Conservation (phyloP, 2,329 filamentous ascomycete genomes). For the Xylaria sp. region DNA sequence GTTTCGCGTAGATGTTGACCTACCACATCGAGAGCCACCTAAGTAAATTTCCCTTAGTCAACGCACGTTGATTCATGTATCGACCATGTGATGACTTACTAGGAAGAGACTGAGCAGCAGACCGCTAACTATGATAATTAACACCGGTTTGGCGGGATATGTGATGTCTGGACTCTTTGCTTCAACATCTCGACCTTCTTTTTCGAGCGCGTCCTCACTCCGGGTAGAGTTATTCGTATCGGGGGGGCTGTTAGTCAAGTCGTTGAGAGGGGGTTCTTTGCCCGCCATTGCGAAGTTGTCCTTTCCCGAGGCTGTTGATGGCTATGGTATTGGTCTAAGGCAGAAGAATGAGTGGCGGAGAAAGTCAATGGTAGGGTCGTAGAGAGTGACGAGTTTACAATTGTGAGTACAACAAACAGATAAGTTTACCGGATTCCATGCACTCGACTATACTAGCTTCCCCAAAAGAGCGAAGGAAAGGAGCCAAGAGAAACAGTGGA, state of each 20-base stretch:
- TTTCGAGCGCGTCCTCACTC: background rate
- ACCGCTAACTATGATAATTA: background rate
- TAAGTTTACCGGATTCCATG: background rate
- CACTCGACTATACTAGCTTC: background rate
- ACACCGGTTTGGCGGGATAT: background rate
- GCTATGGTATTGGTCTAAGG: background rate
- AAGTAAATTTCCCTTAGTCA: background rate
- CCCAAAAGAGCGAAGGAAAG: background rate
- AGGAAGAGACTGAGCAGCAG: background rate
- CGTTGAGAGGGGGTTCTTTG: background rate
- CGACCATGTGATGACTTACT: background rate
- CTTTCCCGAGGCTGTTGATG: background rate
- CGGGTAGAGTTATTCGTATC: background rate
- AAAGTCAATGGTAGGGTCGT: background rate
- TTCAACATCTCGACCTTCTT: background rate
- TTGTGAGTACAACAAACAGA: background rate
- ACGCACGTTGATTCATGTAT: background rate
- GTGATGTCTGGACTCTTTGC: background rate
- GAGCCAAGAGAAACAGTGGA: background rate
- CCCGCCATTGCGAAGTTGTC: background rate
- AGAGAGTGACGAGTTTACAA: background rate
- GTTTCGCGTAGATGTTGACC: background rate
- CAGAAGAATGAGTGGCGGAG: background rate
- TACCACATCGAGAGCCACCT: background rate
- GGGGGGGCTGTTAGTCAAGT: background rate